Evolutionary conservation across 495 filamentous ascomycete genomes (phyloP).

Genomic region (Trichoderma gamsii): DNA sequence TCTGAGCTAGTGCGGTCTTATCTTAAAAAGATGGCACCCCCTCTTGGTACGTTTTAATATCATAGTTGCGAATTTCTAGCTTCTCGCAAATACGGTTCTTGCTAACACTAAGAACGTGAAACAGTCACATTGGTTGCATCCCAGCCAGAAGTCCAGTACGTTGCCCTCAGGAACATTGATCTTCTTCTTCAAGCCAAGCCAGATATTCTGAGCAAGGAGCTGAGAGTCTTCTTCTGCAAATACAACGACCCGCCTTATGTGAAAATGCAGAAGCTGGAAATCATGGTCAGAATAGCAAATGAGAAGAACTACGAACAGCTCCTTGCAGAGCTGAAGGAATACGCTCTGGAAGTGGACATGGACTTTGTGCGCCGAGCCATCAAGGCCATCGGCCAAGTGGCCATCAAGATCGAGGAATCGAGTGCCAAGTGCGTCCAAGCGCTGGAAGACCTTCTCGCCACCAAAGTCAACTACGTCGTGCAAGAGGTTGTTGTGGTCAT

Average conservation of each 20-base stretch:
- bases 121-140: conserved; percentile 92
- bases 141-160: conserved; percentile 94
- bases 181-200: conserved; percentile 91
- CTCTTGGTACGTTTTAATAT: conserved; percentile 57
- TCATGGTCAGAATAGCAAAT: conserved; percentile 99
- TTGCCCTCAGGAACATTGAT: conserved; percentile 92
- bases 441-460: conserved; percentile 85
- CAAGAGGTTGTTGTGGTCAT: conserved; percentile 98
- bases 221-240: conserved; percentile 99
- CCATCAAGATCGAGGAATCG: conserved; percentile 93
- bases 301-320: conserved; percentile 95
- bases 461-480: conserved; percentile 98
- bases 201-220: conserved; percentile 92
- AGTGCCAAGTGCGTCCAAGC: conserved; percentile 94
- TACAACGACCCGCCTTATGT: conserved; percentile 98
- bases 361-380: conserved; percentile 94
- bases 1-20: conserved; percentile 74
- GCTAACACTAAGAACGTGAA: conserved; percentile 22
- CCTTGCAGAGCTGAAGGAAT: conserved; percentile 89
- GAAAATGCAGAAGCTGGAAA: conserved; percentile 95
- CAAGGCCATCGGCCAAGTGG: conserved; percentile 91
- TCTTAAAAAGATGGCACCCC: conserved; percentile 96
- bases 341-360: conserved; percentile 97
- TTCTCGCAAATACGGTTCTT: not conserved
- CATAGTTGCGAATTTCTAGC: not conserved